Percentiles rank a stretch among this genome's conserved stretches.
These are phyloP conservation scores for Solanum tarapatanum DNA, from an alignment of 257 asterid species.

Conservation along the genomic window DNA sequence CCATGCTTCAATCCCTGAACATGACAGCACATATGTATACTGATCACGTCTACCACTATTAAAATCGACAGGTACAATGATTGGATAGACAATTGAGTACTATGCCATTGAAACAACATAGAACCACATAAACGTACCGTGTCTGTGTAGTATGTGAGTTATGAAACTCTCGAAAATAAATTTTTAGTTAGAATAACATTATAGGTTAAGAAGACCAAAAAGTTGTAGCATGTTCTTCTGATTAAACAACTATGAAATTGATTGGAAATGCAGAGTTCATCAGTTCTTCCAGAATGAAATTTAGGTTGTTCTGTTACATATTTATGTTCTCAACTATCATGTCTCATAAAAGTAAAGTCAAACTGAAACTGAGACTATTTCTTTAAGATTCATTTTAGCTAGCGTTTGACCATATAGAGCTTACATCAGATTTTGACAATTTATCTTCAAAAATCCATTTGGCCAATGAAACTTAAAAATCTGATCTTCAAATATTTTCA, in stretches of 20 bases:
- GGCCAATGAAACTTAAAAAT: not conserved
- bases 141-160: not conserved
- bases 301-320: not conserved
- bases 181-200: not conserved
- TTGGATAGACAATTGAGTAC: not conserved
- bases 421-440: too few species aligned
- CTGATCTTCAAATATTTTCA: not conserved
- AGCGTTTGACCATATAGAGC: not conserved
- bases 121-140: not conserved
- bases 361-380: not conserved
- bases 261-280: not conserved
- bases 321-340: not conserved
- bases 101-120: not conserved
- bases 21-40: slow-evolving; percentile 87
- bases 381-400: not conserved
- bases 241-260: not conserved
- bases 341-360: not conserved
- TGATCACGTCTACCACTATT: slow-evolving; percentile 49
- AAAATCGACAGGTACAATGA: not conserved
- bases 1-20: slow-evolving; percentile 56
- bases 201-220: not conserved
- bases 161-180: not conserved
- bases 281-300: not conserved
- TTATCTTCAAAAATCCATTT: not conserved
- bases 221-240: not conserved